phyloP scores from a whole-genome alignment of 495 filamentous ascomycete genomes.

The Corynascus novoguineensis region DNA sequence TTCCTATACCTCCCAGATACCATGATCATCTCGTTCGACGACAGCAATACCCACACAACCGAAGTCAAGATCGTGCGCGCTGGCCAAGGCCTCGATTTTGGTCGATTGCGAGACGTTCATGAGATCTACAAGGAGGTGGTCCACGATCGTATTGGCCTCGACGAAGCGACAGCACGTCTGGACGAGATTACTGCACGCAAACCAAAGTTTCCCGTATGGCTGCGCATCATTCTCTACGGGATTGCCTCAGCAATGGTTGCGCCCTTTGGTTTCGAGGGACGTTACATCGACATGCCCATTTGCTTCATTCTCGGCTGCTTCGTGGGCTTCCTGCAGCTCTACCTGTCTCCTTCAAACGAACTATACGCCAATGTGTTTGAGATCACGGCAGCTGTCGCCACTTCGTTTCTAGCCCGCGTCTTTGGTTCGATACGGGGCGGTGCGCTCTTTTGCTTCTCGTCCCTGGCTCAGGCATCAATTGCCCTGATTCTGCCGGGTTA shows the following conservation, averaged over 20 bases:
- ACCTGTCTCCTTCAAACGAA: conserved; percentile 71
- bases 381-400: conserved; percentile 77
- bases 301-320: conserved; percentile 80
- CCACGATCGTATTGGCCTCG: conserved; percentile 78
- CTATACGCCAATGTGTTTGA: conserved; percentile 88
- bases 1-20: conserved; percentile 90
- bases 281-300: conserved; percentile 82
- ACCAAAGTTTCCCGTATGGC: conserved; percentile 61
- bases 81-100: conserved; percentile 74
- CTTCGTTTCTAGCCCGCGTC: conserved; percentile 81
- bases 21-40: conserved; percentile 95
- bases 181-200: conserved; percentile 58
- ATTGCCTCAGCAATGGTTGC: conserved; percentile 72
- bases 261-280: conserved; percentile 85
- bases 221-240: conserved; percentile 78
- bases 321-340: conserved; percentile 75
- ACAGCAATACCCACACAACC: conserved; percentile 80
- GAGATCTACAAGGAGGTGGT: conserved; percentile 91
- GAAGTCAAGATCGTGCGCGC: conserved; percentile 84
- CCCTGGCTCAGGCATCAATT: conserved; percentile 84
- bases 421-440: conserved; percentile 76
- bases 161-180: conserved; percentile 70
- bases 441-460: conserved; percentile 81
- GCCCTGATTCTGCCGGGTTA: conserved; percentile 86
- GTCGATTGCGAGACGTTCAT: conserved; percentile 77